Evolutionary conservation across 345 rosid species (phyloP).

Genomic region (Arabidopsis thaliana): DNA sequence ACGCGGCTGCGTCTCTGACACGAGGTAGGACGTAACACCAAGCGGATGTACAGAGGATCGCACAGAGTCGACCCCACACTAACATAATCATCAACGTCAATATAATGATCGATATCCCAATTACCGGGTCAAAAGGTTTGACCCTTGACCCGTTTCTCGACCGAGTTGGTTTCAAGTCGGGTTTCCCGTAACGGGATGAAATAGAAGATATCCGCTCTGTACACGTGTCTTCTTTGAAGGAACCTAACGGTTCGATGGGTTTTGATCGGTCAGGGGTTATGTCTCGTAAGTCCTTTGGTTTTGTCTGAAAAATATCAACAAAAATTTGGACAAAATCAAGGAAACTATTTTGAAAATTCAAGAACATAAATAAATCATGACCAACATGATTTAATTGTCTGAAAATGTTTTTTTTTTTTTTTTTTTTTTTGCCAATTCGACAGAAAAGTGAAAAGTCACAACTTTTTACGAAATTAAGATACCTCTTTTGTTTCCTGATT

Average conservation of each 20-base stretch:
- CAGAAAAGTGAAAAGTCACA: not conserved
- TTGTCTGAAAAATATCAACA: constrained; percentile 42
- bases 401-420: not conserved
- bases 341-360: not conserved
- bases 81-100: constrained; percentile 60
- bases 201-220: constrained; percentile 34
- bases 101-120: constrained; percentile 62
- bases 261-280: constrained; percentile 40
- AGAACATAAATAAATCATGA: not conserved
- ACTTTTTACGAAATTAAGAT: not conserved
- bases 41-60: constrained; percentile 67
- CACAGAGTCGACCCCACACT: constrained; percentile 68
- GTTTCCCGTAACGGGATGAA: constrained; percentile 33
- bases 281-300: constrained; percentile 27
- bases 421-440: too few relatives aligned
- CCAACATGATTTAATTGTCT: not conserved
- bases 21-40: constrained; percentile 63
- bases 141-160: constrained; percentile 45
- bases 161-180: constrained; percentile 40
- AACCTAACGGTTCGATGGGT: constrained; percentile 12
- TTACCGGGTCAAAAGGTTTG: constrained; percentile 46
- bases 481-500: constrained; percentile 38
- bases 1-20: constrained; percentile 29
- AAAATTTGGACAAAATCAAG: not conserved
- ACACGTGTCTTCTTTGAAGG: constrained; percentile 35